These are phyloP conservation scores for Physcia stellaris DNA, from an alignment of 495 filamentous ascomycete genomes.

Conservation along the genomic window DNA sequence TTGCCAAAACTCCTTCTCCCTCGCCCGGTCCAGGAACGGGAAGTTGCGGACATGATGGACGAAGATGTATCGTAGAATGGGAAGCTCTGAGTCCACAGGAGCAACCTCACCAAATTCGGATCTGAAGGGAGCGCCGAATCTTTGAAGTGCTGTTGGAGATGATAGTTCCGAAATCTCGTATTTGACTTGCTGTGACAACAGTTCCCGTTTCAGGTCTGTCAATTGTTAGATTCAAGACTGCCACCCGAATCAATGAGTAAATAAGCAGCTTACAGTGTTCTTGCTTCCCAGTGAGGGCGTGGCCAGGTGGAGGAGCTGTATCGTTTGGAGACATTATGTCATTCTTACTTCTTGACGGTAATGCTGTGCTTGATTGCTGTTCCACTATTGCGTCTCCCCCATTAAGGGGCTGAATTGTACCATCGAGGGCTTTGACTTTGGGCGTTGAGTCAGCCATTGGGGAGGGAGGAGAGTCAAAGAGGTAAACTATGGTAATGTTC, in stretches of 20 bases:
- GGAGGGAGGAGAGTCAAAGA: no score
- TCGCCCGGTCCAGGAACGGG: constrained; percentile 88
- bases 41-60: constrained; percentile 97
- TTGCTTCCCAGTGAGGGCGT: constrained; percentile 83
- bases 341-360: constrained; percentile 5
- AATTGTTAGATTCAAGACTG: constrained; percentile 16
- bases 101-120: constrained; percentile 86
- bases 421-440: constrained; percentile 1
- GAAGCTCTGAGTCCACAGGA: constrained; percentile 86
- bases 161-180: constrained; percentile 84
- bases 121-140: constrained; percentile 90
- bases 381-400: not conserved
- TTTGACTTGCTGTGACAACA: constrained; percentile 77
- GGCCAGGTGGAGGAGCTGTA: constrained; percentile 28
- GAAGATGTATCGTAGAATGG: constrained; percentile 91
- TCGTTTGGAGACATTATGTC: constrained; percentile 2
- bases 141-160: constrained; percentile 82
- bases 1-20: constrained; percentile 99
- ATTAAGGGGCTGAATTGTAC: constrained; percentile 1
- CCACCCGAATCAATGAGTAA: not conserved
- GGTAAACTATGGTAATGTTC: no score
- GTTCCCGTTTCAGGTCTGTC: constrained; percentile 90
- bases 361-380: not conserved
- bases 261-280: constrained; percentile 65
- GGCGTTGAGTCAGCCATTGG: not conserved